phyloP scores from a whole-genome alignment of 2,329 filamentous ascomycete genomes.

The Diaporthe sp. region DNA sequence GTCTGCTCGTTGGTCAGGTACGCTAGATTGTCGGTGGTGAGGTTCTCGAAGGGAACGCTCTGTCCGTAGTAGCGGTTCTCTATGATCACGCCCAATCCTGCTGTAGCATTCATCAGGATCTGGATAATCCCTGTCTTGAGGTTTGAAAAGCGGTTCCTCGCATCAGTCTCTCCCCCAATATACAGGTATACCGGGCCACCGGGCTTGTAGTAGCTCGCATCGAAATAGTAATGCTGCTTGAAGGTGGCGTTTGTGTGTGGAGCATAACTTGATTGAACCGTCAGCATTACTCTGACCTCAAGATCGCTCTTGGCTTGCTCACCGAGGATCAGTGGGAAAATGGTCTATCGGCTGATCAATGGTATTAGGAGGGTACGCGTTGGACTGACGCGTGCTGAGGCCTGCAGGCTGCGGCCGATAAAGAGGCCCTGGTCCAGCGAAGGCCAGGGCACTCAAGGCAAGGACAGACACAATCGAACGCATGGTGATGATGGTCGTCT shows the following conservation, averaged over 20 bases:
- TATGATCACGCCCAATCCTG: constrained; percentile 67
- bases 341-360: constrained; percentile 59
- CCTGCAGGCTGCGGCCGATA: neutral
- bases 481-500: constrained; percentile 22
- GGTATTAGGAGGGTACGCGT: constrained; percentile 47
- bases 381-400: constrained; percentile 15
- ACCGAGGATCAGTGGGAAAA: constrained; percentile 55
- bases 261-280: constrained; percentile 47
- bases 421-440: constrained; percentile 28
- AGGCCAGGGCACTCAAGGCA: constrained; percentile 33
- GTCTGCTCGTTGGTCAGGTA: constrained; percentile 67
- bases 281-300: neutral
- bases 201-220: constrained; percentile 65
- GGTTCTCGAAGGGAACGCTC: constrained; percentile 62
- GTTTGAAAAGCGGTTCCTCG: constrained; percentile 48
- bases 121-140: constrained; percentile 59
- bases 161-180: constrained; percentile 51
- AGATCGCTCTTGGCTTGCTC: neutral
- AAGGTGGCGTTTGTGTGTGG: constrained; percentile 64
- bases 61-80: constrained; percentile 66
- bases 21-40: constrained; percentile 62
- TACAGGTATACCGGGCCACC: constrained; percentile 60
- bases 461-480: constrained; percentile 18
- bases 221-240: constrained; percentile 68
- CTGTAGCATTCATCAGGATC: constrained; percentile 67